A percentile compares a stretch with the other conserved stretches of the same genome.
phyloP scores from a whole-genome alignment of 2,329 filamentous ascomycete genomes.

The Byssoonygena ceratinophila region DNA sequence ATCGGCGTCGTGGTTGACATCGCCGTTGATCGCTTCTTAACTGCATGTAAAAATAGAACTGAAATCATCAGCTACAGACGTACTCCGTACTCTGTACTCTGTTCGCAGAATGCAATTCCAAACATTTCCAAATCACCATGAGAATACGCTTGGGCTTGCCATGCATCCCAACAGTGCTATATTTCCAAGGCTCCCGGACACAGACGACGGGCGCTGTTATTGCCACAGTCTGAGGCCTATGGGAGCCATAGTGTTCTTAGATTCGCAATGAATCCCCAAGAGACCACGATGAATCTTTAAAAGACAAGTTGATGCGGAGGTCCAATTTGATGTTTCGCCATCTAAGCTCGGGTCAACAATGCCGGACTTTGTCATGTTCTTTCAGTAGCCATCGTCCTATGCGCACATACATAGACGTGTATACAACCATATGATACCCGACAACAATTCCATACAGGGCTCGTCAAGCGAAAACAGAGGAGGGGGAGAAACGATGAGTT shows the following conservation, averaged over 20 bases:
- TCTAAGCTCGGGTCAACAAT: not conserved
- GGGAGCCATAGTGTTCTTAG: not conserved
- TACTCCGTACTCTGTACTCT: too few species aligned
- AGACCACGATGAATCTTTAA: slow-evolving; percentile 1
- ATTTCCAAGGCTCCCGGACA: slow-evolving; percentile 48
- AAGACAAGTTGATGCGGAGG: slow-evolving; percentile 2
- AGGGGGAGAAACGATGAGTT: too few species aligned
- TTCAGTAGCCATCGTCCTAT: too few species aligned
- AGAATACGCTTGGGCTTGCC: slow-evolving; percentile 31
- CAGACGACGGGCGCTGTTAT: slow-evolving; percentile 36
- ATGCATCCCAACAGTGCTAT: slow-evolving; percentile 45
- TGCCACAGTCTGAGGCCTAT: not conserved
- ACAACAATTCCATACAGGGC: too few species aligned
- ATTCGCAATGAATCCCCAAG: not conserved
- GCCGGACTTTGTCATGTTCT: not conserved
- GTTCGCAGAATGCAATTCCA: too few species aligned
- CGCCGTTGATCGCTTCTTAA: slow-evolving; percentile 33
- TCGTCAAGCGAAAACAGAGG: not conserved
- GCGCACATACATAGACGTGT: too few species aligned
- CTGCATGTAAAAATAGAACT: slow-evolving; percentile 35
- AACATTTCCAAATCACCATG: too few species aligned
- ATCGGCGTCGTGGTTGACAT: slow-evolving; percentile 50
- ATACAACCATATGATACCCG: too few species aligned
- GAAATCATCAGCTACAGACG: slow-evolving; percentile 6
- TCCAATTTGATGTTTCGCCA: not conserved